Percentiles rank a stretch among this genome's conserved stretches.
Evolutionary conservation across 257 asterid species (phyloP).

Genomic region (Datura wrightii): DNA sequence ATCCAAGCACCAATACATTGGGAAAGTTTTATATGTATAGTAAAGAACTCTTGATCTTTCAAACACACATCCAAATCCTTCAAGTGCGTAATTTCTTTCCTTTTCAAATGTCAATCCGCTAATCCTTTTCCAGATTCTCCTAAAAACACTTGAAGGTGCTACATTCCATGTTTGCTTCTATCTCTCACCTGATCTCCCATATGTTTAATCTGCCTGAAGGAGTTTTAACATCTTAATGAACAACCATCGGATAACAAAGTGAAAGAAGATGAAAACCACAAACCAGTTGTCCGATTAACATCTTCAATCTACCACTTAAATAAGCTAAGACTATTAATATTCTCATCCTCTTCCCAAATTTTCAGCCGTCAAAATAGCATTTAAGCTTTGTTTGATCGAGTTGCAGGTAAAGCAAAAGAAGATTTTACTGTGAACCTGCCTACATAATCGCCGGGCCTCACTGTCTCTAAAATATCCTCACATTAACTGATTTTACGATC

Average conservation of each 20-base stretch:
- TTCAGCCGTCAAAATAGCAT: background rate
- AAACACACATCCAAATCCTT: background rate
- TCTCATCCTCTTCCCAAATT: conserved; percentile 22
- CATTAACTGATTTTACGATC: background rate
- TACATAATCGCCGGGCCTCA: background rate
- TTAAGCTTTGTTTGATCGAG: background rate
- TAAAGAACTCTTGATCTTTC: background rate
- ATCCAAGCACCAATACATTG: background rate
- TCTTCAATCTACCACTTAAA: background rate
- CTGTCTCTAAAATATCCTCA: background rate
- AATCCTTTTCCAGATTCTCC: background rate
- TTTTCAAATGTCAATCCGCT: background rate
- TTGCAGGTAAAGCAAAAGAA: background rate
- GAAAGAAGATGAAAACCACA: background rate
- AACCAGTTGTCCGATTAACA: background rate
- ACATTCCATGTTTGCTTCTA: background rate
- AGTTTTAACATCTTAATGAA: background rate
- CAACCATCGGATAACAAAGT: background rate
- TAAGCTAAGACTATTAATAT: background rate
- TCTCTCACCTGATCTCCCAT: background rate
- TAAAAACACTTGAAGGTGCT: conserved; percentile 9
- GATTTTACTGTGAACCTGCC: background rate
- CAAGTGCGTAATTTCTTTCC: background rate
- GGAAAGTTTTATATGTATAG: background rate
- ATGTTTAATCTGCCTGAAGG: background rate